Conservation (phyloP, 306 rosid species). For the Cucumis hystrix region DNA sequence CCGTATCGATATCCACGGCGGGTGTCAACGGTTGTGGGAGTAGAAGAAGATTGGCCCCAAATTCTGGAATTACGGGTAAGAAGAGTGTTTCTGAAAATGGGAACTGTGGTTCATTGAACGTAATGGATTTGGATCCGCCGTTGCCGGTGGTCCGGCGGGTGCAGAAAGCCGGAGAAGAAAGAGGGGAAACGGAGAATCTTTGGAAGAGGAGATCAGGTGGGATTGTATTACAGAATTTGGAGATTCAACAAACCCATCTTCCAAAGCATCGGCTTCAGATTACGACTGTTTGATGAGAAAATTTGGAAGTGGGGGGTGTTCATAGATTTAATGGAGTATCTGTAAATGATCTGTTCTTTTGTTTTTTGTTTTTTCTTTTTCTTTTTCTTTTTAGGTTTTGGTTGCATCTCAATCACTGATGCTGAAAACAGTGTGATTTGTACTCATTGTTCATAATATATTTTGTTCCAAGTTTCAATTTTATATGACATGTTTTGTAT, state of each 20-base stretch:
- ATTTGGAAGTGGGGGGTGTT: neutral
- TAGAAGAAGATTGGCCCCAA: conserved; percentile 8
- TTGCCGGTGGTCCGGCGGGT: conserved; percentile 43
- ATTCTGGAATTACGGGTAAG: neutral
- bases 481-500: neutral
- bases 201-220: conserved; percentile 60
- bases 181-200: conserved; percentile 21
- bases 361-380: too few relatives aligned
- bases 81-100: conserved; percentile 8
- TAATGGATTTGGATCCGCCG: conserved; percentile 62
- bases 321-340: neutral
- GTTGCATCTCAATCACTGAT: neutral
- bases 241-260: conserved; percentile 40
- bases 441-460: neutral
- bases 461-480: neutral
- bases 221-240: conserved; percentile 25
- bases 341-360: neutral
- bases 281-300: conserved; percentile 30
- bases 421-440: neutral
- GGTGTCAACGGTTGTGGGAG: conserved; percentile 13
- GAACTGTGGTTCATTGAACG: conserved; percentile 14
- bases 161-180: conserved; percentile 15
- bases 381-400: neutral
- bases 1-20: conserved; percentile 7
- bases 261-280: conserved; percentile 34